These are phyloP conservation scores for Proliferodiscus dingleyae DNA, from an alignment of 2,329 filamentous ascomycete genomes.

Conservation along the genomic window DNA sequence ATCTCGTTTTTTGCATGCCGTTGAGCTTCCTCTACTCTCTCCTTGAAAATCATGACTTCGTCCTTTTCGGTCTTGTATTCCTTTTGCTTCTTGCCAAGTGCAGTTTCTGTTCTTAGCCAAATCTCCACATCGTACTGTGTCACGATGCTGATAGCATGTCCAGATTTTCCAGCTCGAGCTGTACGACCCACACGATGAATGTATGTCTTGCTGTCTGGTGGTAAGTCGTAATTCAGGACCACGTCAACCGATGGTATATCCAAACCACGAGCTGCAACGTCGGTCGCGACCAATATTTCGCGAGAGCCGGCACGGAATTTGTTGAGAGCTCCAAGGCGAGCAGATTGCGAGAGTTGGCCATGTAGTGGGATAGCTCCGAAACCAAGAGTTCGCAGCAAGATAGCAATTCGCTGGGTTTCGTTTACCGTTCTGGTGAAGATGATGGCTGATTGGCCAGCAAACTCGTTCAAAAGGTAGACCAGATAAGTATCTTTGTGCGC, in stretches of 20 bases:
- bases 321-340: constrained; percentile 79
- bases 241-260: constrained; percentile 90
- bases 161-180: constrained; percentile 79
- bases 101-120: constrained; percentile 75
- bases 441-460: constrained; percentile 79
- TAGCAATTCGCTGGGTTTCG: constrained; percentile 80
- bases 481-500: constrained; percentile 87
- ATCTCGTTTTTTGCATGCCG: constrained; percentile 73
- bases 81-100: constrained; percentile 69
- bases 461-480: constrained; percentile 80
- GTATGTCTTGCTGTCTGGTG: constrained; percentile 82
- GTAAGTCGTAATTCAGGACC: constrained; percentile 81
- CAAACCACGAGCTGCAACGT: constrained; percentile 87
- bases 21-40: constrained; percentile 78
- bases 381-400: constrained; percentile 76
- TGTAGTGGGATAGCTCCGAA: constrained; percentile 91
- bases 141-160: constrained; percentile 73
- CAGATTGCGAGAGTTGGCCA: constrained; percentile 83
- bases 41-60: constrained; percentile 77
- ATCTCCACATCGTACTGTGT: constrained; percentile 86
- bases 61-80: constrained; percentile 70
- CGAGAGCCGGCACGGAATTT: constrained; percentile 82
- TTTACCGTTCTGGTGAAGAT: constrained; percentile 90
- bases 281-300: constrained; percentile 85
- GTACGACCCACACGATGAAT: constrained; percentile 87